Evolutionary conservation across 139 green algal species (phyloP).

Genomic region (Yamagishiella unicocca): DNA sequence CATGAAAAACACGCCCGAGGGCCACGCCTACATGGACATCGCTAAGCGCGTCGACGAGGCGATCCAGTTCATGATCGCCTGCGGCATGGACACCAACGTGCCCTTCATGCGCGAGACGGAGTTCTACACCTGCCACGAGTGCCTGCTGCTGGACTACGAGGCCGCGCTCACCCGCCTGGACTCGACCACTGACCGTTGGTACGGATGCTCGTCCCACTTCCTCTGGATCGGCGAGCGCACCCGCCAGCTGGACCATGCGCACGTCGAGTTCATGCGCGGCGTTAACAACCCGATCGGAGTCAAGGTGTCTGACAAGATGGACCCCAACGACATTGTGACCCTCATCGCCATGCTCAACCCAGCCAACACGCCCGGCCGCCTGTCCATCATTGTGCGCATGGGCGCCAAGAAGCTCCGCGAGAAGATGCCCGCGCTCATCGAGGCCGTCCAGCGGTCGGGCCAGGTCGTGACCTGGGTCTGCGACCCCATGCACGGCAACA

Average conservation of each 20-base stretch:
- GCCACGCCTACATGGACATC: slow-evolving; percentile 91
- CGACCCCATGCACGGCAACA: slow-evolving; percentile 99
- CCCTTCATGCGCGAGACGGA: slow-evolving; percentile 94
- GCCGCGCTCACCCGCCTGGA: slow-evolving; percentile 90
- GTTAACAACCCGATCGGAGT: slow-evolving; percentile 97
- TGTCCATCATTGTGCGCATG: slow-evolving; percentile 98
- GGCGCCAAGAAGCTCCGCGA: slow-evolving; percentile 90
- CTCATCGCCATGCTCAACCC: slow-evolving; percentile 95
- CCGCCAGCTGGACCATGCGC: slow-evolving; percentile 96
- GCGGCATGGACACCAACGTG: slow-evolving; percentile 84
- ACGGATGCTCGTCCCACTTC: slow-evolving; percentile 97
- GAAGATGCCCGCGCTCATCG: slow-evolving; percentile 84
- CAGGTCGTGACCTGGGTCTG: slow-evolving; percentile 96
- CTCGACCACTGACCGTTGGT: slow-evolving; percentile 73
- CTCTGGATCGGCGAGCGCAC: slow-evolving; percentile 99
- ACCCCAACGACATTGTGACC: slow-evolving; percentile 90
- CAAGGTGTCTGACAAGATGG: slow-evolving; percentile 95
- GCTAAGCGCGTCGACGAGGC: slow-evolving; percentile 93
- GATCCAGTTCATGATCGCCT: slow-evolving; percentile 95
- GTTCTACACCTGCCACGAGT: slow-evolving; percentile 95
- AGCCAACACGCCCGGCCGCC: slow-evolving; percentile 92
- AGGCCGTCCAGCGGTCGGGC: slow-evolving; percentile 47
- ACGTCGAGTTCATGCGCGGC: slow-evolving; percentile 97
- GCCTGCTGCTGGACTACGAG: slow-evolving; percentile 98
- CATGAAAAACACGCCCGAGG: slow-evolving; percentile 92